phyloP scores from a whole-genome alignment of 306 rosid species.

The Quercus engelmannii region DNA sequence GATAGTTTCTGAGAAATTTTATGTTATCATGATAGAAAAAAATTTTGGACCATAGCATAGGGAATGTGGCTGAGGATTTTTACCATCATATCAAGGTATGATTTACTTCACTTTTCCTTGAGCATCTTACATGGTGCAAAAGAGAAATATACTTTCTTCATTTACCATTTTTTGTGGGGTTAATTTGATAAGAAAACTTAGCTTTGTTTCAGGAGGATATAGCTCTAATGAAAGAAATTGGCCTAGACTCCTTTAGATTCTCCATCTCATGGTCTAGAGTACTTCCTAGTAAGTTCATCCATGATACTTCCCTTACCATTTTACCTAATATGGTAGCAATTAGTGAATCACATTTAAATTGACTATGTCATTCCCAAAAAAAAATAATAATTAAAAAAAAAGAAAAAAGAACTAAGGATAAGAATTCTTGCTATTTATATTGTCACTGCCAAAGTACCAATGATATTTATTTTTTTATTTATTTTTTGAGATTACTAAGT shows the following conservation, averaged over 20 bases:
- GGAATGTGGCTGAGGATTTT: constrained; percentile 30
- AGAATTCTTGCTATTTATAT: no score
- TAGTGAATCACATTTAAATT: no score
- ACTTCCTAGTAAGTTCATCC: constrained; percentile 36
- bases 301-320: neutral
- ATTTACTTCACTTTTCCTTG: neutral
- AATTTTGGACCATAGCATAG: constrained; percentile 36
- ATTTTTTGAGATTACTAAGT: no score
- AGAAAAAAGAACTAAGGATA: no score
- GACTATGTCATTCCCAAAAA: no score
- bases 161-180: neutral
- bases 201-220: constrained; percentile 32
- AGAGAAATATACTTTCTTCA: no score
- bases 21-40: constrained; percentile 32
- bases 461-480: no score
- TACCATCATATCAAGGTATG: constrained; percentile 43
- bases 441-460: no score
- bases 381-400: no score
- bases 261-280: constrained; percentile 61
- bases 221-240: constrained; percentile 40
- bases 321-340: neutral
- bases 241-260: constrained; percentile 49
- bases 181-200: neutral
- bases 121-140: no score
- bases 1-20: neutral